These are phyloP conservation scores for Chalciporus piperatus DNA, from an alignment of 768 basidiomycete genomes.

Conservation along the genomic window DNA sequence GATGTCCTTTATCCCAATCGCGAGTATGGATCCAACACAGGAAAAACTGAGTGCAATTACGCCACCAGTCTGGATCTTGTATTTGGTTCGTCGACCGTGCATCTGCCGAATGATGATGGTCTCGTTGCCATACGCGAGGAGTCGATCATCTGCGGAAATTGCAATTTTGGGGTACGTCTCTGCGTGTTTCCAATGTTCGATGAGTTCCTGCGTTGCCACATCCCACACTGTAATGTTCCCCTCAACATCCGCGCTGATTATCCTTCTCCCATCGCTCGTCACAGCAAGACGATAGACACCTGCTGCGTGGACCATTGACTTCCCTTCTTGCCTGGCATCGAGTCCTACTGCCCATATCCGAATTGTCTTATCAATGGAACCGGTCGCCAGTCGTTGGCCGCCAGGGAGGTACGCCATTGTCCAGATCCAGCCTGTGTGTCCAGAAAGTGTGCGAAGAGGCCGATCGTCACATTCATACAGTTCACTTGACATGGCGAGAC, in stretches of 20 bases:
- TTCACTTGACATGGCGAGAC: no score
- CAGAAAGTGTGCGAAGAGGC: no score
- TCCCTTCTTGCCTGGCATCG: neutral
- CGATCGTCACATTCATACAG: no score
- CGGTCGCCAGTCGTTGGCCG: neutral
- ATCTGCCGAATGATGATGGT: no score
- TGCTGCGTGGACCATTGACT: neutral
- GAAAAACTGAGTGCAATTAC: neutral
- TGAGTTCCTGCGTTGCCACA: neutral
- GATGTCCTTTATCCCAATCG: neutral
- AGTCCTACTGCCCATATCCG: neutral
- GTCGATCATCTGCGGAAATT: neutral
- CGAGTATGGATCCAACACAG: slow-evolving; percentile 5
- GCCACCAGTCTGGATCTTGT: no score
- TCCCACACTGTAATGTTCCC: neutral
- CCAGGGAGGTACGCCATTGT: slow-evolving; percentile 6
- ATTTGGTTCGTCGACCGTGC: no score
- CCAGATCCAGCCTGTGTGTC: neutral
- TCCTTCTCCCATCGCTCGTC: neutral
- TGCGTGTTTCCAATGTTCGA: neutral
- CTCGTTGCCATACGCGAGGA: no score
- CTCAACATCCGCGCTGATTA: neutral
- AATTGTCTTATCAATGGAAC: neutral
- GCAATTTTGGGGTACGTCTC: neutral
- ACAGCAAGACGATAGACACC: neutral